Evolutionary conservation across 179 eudicot species (phyloP).

Genomic region (Carnegiea gigantea): DNA sequence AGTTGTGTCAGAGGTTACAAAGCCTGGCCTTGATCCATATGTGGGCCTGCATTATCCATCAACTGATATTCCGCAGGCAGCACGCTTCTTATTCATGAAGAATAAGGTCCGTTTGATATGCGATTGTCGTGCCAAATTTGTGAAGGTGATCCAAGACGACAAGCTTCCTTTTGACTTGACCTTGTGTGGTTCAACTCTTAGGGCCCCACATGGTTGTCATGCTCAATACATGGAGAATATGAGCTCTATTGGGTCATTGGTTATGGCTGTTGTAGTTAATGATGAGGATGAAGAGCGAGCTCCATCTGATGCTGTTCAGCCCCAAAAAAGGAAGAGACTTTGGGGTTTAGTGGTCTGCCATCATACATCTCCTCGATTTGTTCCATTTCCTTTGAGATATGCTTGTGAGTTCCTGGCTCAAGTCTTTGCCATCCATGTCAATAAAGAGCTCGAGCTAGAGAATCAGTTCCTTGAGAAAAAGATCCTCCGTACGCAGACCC

Average conservation of each 20-base stretch:
- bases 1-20: constrained; percentile 75
- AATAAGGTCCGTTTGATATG: constrained; percentile 94
- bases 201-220: constrained; percentile 97
- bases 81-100: constrained; percentile 89
- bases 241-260: constrained; percentile 94
- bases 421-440: constrained; percentile 91
- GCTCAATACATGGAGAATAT: constrained; percentile 92
- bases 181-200: constrained; percentile 86
- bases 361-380: constrained; percentile 78
- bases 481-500: constrained; percentile 88
- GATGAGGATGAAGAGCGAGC: constrained; percentile 63
- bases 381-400: constrained; percentile 90
- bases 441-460: constrained; percentile 83
- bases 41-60: constrained; percentile 97
- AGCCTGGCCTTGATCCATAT: constrained; percentile 86
- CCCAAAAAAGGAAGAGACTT: constrained; percentile 67
- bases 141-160: constrained; percentile 76
- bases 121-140: constrained; percentile 76
- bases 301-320: constrained; percentile 43
- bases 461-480: constrained; percentile 84
- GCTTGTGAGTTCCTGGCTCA: constrained; percentile 96
- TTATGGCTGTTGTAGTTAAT: constrained; percentile 91
- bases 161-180: constrained; percentile 70
- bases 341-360: constrained; percentile 99
- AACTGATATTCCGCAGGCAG: constrained; percentile 98